phyloP scores from a whole-genome alignment of 352 stramenopile species.

The Globisporangium radiosum region DNA sequence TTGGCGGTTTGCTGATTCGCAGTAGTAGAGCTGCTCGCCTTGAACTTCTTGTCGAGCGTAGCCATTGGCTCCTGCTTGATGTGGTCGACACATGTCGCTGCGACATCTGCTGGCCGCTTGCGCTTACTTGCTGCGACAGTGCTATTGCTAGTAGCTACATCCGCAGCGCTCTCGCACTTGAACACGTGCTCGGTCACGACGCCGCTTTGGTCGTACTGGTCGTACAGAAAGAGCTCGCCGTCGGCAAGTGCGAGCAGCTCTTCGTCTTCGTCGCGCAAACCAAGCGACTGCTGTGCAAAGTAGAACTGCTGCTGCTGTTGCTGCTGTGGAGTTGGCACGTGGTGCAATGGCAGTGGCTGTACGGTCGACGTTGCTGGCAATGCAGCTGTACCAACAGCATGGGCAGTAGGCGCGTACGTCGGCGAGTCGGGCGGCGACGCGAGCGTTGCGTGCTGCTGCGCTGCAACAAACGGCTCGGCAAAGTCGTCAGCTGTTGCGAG shows the following conservation, averaged over 20 bases:
- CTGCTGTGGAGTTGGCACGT: slow-evolving; percentile 8
- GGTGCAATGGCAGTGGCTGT: slow-evolving; percentile 2
- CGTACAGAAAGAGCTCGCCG: slow-evolving; percentile 16
- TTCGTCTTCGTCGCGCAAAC: slow-evolving; percentile 12
- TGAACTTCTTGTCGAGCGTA: slow-evolving; percentile 26
- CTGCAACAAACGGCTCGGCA: slow-evolving; percentile 33
- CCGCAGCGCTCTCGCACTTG: slow-evolving; percentile 14
- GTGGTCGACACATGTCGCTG: slow-evolving; percentile 11
- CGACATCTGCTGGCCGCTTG: slow-evolving; percentile 33
- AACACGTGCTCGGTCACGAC: slow-evolving; percentile 17
- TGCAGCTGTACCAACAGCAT: slow-evolving; percentile 5
- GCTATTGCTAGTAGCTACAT: slow-evolving; percentile 2
- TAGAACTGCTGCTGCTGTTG: slow-evolving; percentile 24
- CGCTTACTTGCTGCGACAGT: slow-evolving; percentile 28
- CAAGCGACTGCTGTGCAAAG: slow-evolving; percentile 6
- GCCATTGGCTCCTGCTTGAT: slow-evolving; percentile 9
- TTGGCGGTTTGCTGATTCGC: slow-evolving; percentile 6
- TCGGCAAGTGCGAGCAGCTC: slow-evolving; percentile 14
- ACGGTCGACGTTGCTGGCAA: slow-evolving; percentile 21
- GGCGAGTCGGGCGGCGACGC: slow-evolving; percentile 23
- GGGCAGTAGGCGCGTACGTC: slow-evolving; percentile 11
- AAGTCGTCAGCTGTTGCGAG: slow-evolving; percentile 54
- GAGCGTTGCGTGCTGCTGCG: slow-evolving; percentile 4
- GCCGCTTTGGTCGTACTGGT: slow-evolving; percentile 10
- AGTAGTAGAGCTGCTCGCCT: slow-evolving; percentile 2